Evolutionary conservation across 192 early-diverging fungal species (phyloP), one percentile per base, ranked within the genome.

Genomic region (Physocladia obscura): DNA sequence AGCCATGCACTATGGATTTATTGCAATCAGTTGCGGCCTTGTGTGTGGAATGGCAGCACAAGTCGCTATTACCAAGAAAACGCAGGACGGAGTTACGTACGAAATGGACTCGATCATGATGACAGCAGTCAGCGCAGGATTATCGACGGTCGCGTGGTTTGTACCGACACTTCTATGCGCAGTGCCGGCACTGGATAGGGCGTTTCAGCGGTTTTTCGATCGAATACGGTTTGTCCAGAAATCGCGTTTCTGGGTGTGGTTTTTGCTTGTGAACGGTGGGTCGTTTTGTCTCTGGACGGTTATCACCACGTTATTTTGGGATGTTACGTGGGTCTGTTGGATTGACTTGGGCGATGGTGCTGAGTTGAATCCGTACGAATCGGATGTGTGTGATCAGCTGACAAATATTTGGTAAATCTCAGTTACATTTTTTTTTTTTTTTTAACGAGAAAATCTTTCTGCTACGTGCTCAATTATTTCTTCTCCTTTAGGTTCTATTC

Each of bases 261-360:
- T 68, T 37, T 38, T 68, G 3, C 15, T 54, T 13, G 40, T 68
- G 11, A 68, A 68, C 56, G 27, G 31, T 1, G 24, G 36, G 51
- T 35, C 48, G 31, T 36, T 68, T 0, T 15, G 31, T 4, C 1
- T 54, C 34, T 68, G 65, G 65, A 17, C 21, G 31, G 65, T 68
- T 37, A 68, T 68, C n/a, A 68, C 65, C 24, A 68, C 65, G 4
- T 38, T 68, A 38, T 68, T 68, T 44, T 68, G 65, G 65, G 65
- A 68, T 57, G 52, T 57, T 0, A 68, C 65, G 2, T 68, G 65
- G 65, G 54, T 68, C 2, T 68, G 65, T 37, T 68, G 65, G 65
- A 68, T 68, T 26, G 65, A 37, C 6, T 35, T 21, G 37, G 65
- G 65, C 3, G 21, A 54, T 35, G 65, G 65, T 1, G 65, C 65